Percentiles rank a stretch among this genome's conserved stretches.
Conservation (phyloP, 2,329 filamentous ascomycete species). For the Ceratocystis huliohia region DNA sequence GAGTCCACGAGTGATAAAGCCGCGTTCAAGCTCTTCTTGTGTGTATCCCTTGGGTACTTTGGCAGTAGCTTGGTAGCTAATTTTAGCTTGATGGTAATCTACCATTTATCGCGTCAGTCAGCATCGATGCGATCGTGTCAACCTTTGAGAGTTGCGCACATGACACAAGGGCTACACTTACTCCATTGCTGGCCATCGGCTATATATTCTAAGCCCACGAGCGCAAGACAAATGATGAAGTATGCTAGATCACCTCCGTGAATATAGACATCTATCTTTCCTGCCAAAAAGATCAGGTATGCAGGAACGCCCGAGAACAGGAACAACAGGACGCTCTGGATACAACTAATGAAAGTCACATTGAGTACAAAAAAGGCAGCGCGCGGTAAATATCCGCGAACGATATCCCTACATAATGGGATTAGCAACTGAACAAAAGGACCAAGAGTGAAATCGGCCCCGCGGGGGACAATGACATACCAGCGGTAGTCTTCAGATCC, state of each 20-base stretch:
- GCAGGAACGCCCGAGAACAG: conserved; percentile 61
- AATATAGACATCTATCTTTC: conserved; percentile 44
- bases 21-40: conserved; percentile 71
- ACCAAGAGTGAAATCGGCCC: background rate
- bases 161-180: conserved; percentile 28
- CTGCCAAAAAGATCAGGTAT: conserved; percentile 67
- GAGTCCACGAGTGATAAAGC: conserved; percentile 72
- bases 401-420: conserved; percentile 44
- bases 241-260: conserved; percentile 38
- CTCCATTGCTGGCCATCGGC: conserved; percentile 91
- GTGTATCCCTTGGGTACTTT: conserved; percentile 53
- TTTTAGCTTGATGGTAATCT: conserved; percentile 74
- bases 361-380: conserved; percentile 73
- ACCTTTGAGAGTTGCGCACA: no score
- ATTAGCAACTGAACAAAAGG: conserved; percentile 21
- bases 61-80: conserved; percentile 57
- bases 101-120: background rate
- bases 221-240: conserved; percentile 34
- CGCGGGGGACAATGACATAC: conserved; percentile 26
- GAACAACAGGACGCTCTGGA: conserved; percentile 72
- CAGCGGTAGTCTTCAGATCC: conserved; percentile 95
- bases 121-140: background rate
- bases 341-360: conserved; percentile 72
- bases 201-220: conserved; percentile 58
- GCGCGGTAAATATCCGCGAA: conserved; percentile 52